phyloP scores from a whole-genome alignment of 2,329 filamentous ascomycete species.

The Penicillium crustosum region DNA sequence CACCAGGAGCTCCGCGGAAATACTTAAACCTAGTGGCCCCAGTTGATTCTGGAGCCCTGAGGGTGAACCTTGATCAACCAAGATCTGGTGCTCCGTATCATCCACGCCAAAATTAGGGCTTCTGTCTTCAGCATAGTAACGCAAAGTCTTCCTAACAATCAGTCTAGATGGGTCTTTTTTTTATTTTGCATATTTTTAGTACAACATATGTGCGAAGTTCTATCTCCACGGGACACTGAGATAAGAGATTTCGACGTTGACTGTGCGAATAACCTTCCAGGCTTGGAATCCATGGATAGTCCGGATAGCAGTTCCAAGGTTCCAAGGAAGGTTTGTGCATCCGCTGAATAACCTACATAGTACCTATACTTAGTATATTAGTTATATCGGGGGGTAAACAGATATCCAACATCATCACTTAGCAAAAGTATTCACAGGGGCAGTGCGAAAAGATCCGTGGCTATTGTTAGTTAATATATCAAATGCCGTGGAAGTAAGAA shows the following conservation, averaged over 20 bases:
- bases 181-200: neutral
- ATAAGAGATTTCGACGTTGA: slow-evolving; percentile 18
- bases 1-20: slow-evolving; percentile 22
- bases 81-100: neutral
- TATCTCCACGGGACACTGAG: neutral
- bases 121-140: neutral
- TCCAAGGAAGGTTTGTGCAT: too few species aligned
- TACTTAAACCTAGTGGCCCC: slow-evolving; percentile 10
- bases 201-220: neutral
- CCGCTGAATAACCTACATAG: too few species aligned
- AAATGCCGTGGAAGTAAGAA: too few species aligned
- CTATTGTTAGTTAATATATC: too few species aligned
- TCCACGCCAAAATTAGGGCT: neutral
- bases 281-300: slow-evolving; percentile 1
- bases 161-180: neutral
- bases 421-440: too few species aligned
- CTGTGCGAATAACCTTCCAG: neutral
- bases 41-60: too few species aligned
- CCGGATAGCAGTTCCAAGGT: neutral
- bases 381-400: too few species aligned
- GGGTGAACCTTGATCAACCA: neutral
- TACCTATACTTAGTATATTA: too few species aligned
- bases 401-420: too few species aligned
- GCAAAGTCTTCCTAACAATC: too few species aligned
- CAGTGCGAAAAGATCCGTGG: too few species aligned